phyloP scores from a whole-genome alignment of 1,139 yeast genomes.

The Blastobotrys elegans region DNA sequence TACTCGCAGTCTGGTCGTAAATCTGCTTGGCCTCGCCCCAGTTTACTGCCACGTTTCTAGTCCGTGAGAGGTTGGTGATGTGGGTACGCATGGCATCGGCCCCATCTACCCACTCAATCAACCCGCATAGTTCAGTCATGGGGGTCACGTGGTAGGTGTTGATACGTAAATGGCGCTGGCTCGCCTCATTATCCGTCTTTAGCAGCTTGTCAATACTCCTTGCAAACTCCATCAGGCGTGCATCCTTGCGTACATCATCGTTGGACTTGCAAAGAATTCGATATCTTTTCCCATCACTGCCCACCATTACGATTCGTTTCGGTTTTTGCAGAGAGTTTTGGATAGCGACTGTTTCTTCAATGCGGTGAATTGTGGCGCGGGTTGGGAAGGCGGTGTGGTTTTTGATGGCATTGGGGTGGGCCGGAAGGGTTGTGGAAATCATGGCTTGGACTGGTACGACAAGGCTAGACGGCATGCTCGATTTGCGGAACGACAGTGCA shows the following conservation, averaged over 20 bases:
- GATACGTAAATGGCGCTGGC: constrained; percentile 65
- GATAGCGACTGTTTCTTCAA: constrained; percentile 61
- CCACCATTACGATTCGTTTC: constrained; percentile 66
- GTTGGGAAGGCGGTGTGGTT: constrained; percentile 51
- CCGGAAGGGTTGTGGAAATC: constrained; percentile 63
- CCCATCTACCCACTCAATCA: constrained; percentile 88
- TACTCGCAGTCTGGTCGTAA: constrained; percentile 4
- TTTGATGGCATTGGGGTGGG: constrained; percentile 42
- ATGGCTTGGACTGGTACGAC: constrained; percentile 80
- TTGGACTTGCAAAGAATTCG: constrained; percentile 74
- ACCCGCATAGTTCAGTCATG: constrained; percentile 77
- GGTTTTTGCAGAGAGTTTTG: constrained; percentile 86
- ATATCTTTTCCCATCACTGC: constrained; percentile 70
- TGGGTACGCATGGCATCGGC: constrained; percentile 77
- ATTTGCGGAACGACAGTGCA: background rate
- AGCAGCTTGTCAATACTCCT: constrained; percentile 77
- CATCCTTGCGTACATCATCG: constrained; percentile 94
- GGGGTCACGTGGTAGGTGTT: constrained; percentile 88
- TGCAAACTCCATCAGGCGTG: constrained; percentile 89
- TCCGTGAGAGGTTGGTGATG: constrained; percentile 42
- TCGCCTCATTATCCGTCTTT: constrained; percentile 61
- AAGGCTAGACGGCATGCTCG: constrained; percentile 52
- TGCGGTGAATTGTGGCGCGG: constrained; percentile 46
- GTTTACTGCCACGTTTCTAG: constrained; percentile 35
- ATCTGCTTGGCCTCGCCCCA: constrained; percentile 16